Base-by-base conservation (phyloP, 2,329 filamentous ascomycete genomes). In the Neonectria coccinea region DNA sequence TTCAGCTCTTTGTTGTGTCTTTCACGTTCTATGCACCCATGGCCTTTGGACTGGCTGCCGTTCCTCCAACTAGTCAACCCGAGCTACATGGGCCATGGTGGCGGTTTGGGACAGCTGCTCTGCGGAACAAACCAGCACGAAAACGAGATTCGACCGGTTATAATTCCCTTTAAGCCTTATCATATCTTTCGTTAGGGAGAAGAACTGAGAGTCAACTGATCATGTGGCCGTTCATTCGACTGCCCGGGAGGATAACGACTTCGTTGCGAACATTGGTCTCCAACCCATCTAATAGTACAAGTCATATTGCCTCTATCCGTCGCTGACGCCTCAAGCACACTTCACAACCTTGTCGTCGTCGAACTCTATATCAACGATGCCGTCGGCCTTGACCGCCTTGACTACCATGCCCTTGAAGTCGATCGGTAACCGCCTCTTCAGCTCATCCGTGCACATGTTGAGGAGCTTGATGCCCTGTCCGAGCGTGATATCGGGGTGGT, bases 371-470 rank as follows among this genome's bases (percentile, higher is more conserved):
- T 96, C 93, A 73, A 88, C 84, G 67, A 99, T 91, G 11, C 97
- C 96, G 73, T 98, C 93, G 83, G 97, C 97, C 67, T 94, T 97
- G 75, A 99, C 89, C 39, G 94, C 92, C 86, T 98, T 98, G 75
- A 99, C 94, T 57, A 86, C 77, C 90, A 97, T 92, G 42, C 96
- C 96, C 87, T 99, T 99, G 88, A 98, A 99, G 80, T 99, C 96
- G 78, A 99, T 94, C 65, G 96, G 96, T 85, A 99, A 88, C 81
- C 97, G 89, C 79, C 96, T 90, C 88, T 97, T 97, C 78, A 99
- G 84, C 85, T 99, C 96, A 79, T 98, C 94, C 72, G 93, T 96
- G 84, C 96, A 99, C 90, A 97, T 92, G 74, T 89, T 91, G 75
- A 99, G 84, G 68, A 99, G 89, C 85, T 97, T 96, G 82, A 97